Base-by-base conservation (phyloP, 2,329 filamentous ascomycete species). In the Sphaerulina vaccinii region DNA sequence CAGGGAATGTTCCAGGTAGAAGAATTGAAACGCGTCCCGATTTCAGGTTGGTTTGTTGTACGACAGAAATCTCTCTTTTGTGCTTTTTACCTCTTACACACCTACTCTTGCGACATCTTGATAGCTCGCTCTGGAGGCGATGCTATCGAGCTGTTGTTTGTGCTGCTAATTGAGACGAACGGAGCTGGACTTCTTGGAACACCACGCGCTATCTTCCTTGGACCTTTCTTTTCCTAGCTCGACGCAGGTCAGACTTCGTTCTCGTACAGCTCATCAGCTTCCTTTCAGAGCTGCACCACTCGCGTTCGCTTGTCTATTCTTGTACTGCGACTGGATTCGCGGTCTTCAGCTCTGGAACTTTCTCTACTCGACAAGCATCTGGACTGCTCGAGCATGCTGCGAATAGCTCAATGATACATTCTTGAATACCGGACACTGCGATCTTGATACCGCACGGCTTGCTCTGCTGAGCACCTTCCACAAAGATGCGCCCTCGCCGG, bases 401-500 rank as follows among this genome's bases (percentile, higher is more conserved):
- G 13, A 24, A 39, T 23, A 32, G 15, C 23, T 15, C 22, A n/a
- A n/a, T 37, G 13, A 11, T 23, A 11, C 16, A 5, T 35, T 15
- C 33, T 21, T 5, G 7, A 18, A n/a, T 39, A 3, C 27, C 21
- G 18, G 4, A 5, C 5, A 5, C 15, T 9, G 3, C 6, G 13
- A 9, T 18, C 16, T 40, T 19, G 7, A 38, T 36, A 11, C 42
- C 35, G 16, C 19, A 32, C 18, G 27, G 15, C 13, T 40, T n/a
- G 16, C 32, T 46, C 16, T 13, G 2, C n/a, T 21, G 44, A 39
- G 44, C 23, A 15, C 19, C 36, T 48, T 37, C 37, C 5, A n/a
- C 42, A 39, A 52, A 41, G 18, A 76, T 77, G 74, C 71, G 74
- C 57, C 72, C 71, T 57, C 68, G 74, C 58, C 67, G 73, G 54